Percentiles rank a stretch among this genome's conserved stretches.
These are phyloP conservation scores for Penicillium rolfsii DNA, from an alignment of 2,329 filamentous ascomycete species.

Conservation along the genomic window DNA sequence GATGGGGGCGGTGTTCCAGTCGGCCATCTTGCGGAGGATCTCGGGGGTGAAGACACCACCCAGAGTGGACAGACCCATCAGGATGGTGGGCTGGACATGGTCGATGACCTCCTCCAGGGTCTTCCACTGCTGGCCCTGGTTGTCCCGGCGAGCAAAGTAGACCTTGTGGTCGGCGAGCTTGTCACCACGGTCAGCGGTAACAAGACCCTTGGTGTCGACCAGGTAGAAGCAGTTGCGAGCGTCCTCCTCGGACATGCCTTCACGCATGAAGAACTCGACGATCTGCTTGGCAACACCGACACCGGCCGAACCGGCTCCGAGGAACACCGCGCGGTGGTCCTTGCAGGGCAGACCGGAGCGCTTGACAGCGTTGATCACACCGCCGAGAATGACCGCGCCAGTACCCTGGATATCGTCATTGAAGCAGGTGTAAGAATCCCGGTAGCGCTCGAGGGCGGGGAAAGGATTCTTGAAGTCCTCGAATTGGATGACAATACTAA, in stretches of 20 bases:
- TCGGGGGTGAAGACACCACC: slow-evolving; percentile 92
- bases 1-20: slow-evolving; percentile 76
- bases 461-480: slow-evolving; percentile 99
- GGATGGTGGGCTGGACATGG: slow-evolving; percentile 90
- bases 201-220: slow-evolving; percentile 94
- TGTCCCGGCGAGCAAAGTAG: slow-evolving; percentile 68
- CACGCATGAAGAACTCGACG: slow-evolving; percentile 93
- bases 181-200: slow-evolving; percentile 90
- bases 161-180: slow-evolving; percentile 86
- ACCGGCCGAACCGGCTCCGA: slow-evolving; percentile 92
- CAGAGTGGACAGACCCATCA: slow-evolving; percentile 92
- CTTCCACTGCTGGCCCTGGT: slow-evolving; percentile 68
- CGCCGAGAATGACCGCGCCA: slow-evolving; percentile 88
- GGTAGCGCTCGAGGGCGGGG: slow-evolving; percentile 87
- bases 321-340: slow-evolving; percentile 93
- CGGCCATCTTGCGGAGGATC: slow-evolving; percentile 68
- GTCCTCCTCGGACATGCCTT: slow-evolving; percentile 83
- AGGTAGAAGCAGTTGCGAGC: slow-evolving; percentile 94
- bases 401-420: slow-evolving; percentile 99
- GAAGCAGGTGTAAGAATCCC: slow-evolving; percentile 89
- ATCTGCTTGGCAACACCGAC: slow-evolving; percentile 98
- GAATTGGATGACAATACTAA: slow-evolving; percentile 79
- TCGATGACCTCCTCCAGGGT: slow-evolving; percentile 89
- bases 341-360: slow-evolving; percentile 81
- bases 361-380: slow-evolving; percentile 76